Evolutionary conservation across 495 filamentous ascomycete genomes (phyloP), one percentile per base, ranked within the genome.

Genomic region (Xylaria palmicola): DNA sequence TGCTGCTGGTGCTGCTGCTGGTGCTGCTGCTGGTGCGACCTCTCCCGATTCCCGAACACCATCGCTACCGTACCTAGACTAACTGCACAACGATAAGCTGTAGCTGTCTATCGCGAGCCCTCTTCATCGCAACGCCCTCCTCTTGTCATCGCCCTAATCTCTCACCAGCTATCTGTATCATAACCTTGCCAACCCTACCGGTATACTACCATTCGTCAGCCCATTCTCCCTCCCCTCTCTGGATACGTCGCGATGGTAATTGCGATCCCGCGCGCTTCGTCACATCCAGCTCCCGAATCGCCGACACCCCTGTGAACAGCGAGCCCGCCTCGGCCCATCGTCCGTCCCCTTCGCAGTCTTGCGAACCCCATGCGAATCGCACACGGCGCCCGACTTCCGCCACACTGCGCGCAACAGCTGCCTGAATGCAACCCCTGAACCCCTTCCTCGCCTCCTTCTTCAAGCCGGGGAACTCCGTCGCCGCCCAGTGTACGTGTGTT

Each of bases 401-500:
- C 36, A 49, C 56, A 51, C n/a, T n/a, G 52, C 30, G 60, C 61
- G 59, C 22, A 58, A 29, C 54, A 58, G 39, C 50, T 69, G 62
- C 59, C 66, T 72, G 93, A 90, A 97, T 98, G 93, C 93, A 93
- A 87, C 91, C 94, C 79, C 86, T 98, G 88, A 99, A 98, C 77
- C 94, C 95, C 72, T 97, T 96, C 77, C 85, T 99, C 71, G 87
- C 90, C 81, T 90, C 95, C 80, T 97, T 98, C 89, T 96, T 97
- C 84, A 90, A 91, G 80, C 65, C 66, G 37, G 69, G 67, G 56
- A 97, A 91, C 83, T 85, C 90, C 72, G 84, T 97, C 68, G 92
- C 91, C 58, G 79, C 90, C 72, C 95, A 97, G 86, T 98, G 95
- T 82, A 84, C 88, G 68, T 94, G 93, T 48, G 84, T 92, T 59